Percentiles rank a stretch among this genome's conserved stretches.
Conservation (phyloP, 176 grass and related monocot genomes). For the Tillandsia leiboldiana region DNA sequence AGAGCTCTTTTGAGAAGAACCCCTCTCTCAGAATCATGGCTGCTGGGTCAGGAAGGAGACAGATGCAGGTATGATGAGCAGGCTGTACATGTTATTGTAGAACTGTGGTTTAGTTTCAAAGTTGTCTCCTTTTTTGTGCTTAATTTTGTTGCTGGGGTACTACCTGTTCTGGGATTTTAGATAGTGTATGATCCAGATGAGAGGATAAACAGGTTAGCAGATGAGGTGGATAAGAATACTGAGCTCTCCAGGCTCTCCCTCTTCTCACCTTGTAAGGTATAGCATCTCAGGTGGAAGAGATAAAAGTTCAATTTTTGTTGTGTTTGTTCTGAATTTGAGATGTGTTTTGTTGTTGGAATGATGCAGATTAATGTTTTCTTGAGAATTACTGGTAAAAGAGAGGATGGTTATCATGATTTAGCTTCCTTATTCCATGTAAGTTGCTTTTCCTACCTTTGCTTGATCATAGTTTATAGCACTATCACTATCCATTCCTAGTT, state of each 20-base stretch:
- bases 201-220: constrained; percentile 64
- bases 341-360: neutral
- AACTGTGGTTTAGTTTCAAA: neutral
- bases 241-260: constrained; percentile 77
- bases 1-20: neutral
- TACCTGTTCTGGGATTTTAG: constrained; percentile 30
- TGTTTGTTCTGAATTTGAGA: neutral
- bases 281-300: neutral
- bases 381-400: constrained; percentile 86
- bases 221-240: constrained; percentile 54
- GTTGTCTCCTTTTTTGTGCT: constrained; percentile 7
- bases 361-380: constrained; percentile 89
- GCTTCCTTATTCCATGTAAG: constrained; percentile 98
- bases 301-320: neutral
- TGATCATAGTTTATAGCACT: constrained; percentile 4
- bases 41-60: constrained; percentile 40
- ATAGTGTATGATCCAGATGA: constrained; percentile 56
- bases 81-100: neutral
- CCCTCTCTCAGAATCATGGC: constrained; percentile 30
- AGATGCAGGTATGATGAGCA: constrained; percentile 56
- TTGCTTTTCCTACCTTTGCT: constrained; percentile 2
- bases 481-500: neutral
- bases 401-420: constrained; percentile 83
- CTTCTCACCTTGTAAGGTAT: constrained; percentile 96
- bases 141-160: neutral